Conservation (phyloP, 1,284 basidiomycete genomes). For the Boletus semigastroideus region DNA sequence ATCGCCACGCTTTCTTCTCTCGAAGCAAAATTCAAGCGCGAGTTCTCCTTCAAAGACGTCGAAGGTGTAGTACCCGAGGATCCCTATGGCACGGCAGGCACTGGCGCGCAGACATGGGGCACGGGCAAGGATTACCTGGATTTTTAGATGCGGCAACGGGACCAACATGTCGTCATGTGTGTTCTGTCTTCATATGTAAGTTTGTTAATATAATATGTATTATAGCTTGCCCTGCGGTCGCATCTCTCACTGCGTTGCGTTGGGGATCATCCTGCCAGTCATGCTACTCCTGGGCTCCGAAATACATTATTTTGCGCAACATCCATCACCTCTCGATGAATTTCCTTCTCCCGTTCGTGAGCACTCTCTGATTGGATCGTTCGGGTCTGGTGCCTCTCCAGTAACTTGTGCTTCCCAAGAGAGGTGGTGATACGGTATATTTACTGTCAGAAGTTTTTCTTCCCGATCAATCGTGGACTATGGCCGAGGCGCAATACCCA, state of each 20-base stretch:
- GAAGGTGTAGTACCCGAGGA: conserved; percentile 57
- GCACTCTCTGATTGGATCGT: background rate
- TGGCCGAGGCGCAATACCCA: background rate
- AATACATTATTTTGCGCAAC: background rate
- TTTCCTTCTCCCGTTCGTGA: background rate
- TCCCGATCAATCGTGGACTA: background rate
- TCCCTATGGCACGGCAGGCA: conserved; percentile 51
- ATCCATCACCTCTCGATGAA: conserved; percentile 4
- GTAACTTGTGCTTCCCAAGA: background rate
- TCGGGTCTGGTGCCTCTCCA: background rate
- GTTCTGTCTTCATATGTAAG: background rate
- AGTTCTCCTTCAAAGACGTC: conserved; percentile 72
- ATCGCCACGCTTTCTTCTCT: conserved; percentile 73
- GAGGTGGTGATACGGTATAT: background rate
- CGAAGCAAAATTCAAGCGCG: conserved; percentile 72
- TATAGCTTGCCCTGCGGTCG: too few relatives aligned
- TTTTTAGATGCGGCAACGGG: conserved; percentile 40
- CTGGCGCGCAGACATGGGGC: conserved; percentile 40
- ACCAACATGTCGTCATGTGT: background rate
- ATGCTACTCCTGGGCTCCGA: too few relatives aligned
- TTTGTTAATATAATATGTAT: background rate
- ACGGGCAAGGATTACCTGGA: conserved; percentile 66
- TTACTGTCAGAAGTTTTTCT: background rate
- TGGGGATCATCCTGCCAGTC: too few relatives aligned
- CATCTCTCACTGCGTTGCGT: too few relatives aligned